Evolutionary conservation across 192 early-diverging fungal species (phyloP), one percentile per base, ranked within the genome.

Genomic region (Coemansia sp.): DNA sequence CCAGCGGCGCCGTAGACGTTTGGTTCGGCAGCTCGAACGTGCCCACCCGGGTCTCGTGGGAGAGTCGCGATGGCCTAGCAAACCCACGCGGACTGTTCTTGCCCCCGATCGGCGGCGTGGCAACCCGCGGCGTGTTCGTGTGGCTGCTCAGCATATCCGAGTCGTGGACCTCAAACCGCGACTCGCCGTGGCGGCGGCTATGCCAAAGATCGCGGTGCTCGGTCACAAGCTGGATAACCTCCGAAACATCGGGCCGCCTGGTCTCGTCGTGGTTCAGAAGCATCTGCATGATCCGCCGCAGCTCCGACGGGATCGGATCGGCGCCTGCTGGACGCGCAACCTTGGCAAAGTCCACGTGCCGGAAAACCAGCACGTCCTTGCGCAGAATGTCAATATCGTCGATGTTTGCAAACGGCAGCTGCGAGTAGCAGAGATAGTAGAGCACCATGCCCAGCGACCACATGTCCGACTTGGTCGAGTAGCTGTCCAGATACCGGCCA

Each of bases 361-460:
- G 55, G 46, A 94, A 85, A 12, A 53, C 64, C 30, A 93, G 54
- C 38, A 98, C 93, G 62, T 95, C 94, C 22, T 74, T 62, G 27
- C 81, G 79, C 26, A 98, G 65, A 27, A 82, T 46, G 64, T 98
- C 95, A 19, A 98, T 87, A 55, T 98, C 92, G 27, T 97, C 90
- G 29, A 90, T 81, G 41, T 92, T 85, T 19, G 68, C 42, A 54
- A 88, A 98, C 1, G 95, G 95, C 28, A 98, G 69, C 6, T 60
- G 56, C 7, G 88, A 85, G 50, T 89, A 97, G 64, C 93, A 95
- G 8, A 96, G 75, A 48, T 90, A 96, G 58, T 93, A 94, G 4
- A 97, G 79, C 1, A 98, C 81, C 75, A 98, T 91, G 0, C 95
- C 95, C 40, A 98, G 73, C 0, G 90, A 91, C 91, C 93, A 98